These are phyloP conservation scores for Aegilops tauschii DNA, from an alignment of 176 grass and related monocot species.

Conservation along the genomic window DNA sequence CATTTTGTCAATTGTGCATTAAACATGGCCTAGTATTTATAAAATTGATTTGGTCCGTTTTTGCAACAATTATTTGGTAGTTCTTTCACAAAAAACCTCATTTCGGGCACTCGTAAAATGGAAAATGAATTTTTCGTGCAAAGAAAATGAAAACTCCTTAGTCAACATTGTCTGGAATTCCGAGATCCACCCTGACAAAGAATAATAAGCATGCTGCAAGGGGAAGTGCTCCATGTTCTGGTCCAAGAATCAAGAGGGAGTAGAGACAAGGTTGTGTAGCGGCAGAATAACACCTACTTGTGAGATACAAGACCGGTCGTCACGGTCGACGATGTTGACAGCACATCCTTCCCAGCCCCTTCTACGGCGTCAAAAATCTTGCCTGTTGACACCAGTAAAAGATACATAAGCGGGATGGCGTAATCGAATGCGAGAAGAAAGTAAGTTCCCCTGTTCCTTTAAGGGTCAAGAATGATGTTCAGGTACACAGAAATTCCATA, in stretches of 20 bases:
- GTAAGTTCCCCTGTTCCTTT: not conserved
- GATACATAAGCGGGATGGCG: not conserved
- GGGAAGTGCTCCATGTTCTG: not conserved
- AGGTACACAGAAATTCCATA: not conserved
- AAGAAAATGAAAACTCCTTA: too few species aligned
- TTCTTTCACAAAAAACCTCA: too few species aligned
- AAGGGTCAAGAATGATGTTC: not conserved
- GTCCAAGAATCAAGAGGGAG: not conserved
- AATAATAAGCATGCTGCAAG: not conserved
- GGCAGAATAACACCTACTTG: too few species aligned
- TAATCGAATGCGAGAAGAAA: not conserved
- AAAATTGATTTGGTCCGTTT: too few species aligned
- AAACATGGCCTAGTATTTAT: too few species aligned
- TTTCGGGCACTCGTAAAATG: too few species aligned
- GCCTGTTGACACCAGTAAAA: constrained; percentile 30
- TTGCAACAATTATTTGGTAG: too few species aligned
- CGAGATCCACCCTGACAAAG: too few species aligned
- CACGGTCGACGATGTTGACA: constrained; percentile 77
- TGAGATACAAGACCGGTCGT: constrained; percentile 64
- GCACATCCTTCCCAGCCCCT: constrained; percentile 74
- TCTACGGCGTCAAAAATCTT: constrained; percentile 84
- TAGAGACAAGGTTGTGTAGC: not conserved
- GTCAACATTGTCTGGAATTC: too few species aligned
- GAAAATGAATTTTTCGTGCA: too few species aligned
- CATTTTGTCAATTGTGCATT: too few species aligned